Conservation (phyloP, 169 alveolate species). For the Besnoitia besnoiti region DNA sequence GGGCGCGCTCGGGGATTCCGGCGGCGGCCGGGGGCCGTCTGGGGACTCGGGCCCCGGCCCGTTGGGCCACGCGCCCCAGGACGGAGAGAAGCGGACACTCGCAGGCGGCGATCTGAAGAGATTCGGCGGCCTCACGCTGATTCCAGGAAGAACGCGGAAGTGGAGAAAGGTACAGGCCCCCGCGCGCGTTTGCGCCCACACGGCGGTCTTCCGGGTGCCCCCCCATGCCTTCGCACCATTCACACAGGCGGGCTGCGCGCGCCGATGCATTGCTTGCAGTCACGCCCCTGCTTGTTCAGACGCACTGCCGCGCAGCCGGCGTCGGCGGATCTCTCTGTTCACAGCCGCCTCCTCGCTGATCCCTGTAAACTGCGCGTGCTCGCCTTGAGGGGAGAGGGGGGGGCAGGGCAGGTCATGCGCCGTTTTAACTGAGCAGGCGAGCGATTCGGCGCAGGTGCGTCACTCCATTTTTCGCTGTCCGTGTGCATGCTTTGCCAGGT, state of each 20-base stretch:
- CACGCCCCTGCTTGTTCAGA: too few species aligned
- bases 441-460: not conserved
- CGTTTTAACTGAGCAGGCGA: not conserved
- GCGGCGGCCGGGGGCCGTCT: not conserved
- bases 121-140: conserved; percentile 7
- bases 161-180: conserved; percentile 38
- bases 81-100: not conserved
- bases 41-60: not conserved
- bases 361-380: too few species aligned
- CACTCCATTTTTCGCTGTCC: not conserved
- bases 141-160: conserved; percentile 48
- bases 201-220: too few species aligned
- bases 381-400: too few species aligned
- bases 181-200: too few species aligned
- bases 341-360: not conserved
- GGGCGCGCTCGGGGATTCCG: not conserved
- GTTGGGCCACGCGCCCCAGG: not conserved
- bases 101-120: conserved; percentile 42
- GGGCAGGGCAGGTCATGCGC: not conserved
- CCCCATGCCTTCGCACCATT: too few species aligned
- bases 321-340: not conserved
- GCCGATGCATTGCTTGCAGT: too few species aligned
- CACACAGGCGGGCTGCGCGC: too few species aligned
- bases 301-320: too few species aligned
- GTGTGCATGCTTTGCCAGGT: not conserved